phyloP scores from a whole-genome alignment of 2,329 filamentous ascomycete species.

The Pestalotiopsis sp. region DNA sequence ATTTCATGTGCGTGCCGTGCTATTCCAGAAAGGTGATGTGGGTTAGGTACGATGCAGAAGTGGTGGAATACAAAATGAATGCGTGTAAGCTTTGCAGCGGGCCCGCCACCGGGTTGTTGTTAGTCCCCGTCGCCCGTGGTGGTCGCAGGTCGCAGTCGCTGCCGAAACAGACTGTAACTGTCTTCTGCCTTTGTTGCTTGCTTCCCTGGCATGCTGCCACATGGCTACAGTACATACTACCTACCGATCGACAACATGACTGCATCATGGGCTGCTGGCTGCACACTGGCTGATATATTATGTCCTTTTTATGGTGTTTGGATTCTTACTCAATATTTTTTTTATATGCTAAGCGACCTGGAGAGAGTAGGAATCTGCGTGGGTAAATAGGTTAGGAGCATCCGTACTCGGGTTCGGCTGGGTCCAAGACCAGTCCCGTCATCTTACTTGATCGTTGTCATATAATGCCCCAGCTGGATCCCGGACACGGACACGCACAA shows the following conservation, averaged over 20 bases:
- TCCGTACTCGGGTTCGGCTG: not conserved
- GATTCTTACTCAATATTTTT: not conserved
- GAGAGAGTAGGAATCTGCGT: not conserved
- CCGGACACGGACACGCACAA: too few relatives aligned
- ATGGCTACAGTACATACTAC: not conserved
- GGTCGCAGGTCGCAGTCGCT: not conserved
- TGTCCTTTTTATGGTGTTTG: not conserved
- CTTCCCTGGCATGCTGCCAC: not conserved
- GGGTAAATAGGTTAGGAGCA: too few relatives aligned
- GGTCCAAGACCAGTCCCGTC: not conserved
- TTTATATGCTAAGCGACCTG: too few relatives aligned
- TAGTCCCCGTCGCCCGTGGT: conserved; percentile 4
- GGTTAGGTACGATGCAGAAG: not conserved
- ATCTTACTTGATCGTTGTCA: too few relatives aligned
- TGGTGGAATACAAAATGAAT: not conserved
- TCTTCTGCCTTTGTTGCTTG: not conserved
- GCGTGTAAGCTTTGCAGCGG: not conserved
- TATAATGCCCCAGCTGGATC: too few relatives aligned
- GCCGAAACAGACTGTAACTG: not conserved
- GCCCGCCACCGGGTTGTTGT: not conserved
- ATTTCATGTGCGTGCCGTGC: not conserved
- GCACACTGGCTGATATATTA: not conserved
- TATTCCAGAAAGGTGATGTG: not conserved
- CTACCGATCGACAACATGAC: not conserved
- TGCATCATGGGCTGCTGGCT: not conserved